phyloP scores from a whole-genome alignment of 2,329 filamentous ascomycete genomes.

The Alternaria postmessia region DNA sequence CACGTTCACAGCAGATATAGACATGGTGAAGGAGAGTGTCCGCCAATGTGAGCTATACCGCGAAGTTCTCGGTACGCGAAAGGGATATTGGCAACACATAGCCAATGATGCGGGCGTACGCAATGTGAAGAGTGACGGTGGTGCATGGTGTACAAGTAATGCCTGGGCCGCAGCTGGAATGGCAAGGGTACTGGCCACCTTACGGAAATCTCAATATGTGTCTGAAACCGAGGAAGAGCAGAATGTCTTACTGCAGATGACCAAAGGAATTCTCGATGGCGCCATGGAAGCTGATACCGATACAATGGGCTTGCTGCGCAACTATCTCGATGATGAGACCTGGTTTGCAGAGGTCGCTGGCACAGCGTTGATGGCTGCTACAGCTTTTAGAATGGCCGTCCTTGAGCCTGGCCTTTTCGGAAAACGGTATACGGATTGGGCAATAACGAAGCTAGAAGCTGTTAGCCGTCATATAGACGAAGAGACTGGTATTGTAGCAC shows the following conservation, averaged over 20 bases:
- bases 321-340: slow-evolving; percentile 56
- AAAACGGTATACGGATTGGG: slow-evolving; percentile 53
- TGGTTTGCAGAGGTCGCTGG: slow-evolving; percentile 61
- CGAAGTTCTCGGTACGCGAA: slow-evolving; percentile 46
- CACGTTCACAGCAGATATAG: slow-evolving; percentile 49
- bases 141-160: slow-evolving; percentile 59
- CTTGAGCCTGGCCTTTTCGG: slow-evolving; percentile 52
- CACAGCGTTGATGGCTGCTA: slow-evolving; percentile 56
- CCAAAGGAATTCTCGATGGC: slow-evolving; percentile 51
- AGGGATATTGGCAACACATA: slow-evolving; percentile 58
- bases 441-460: slow-evolving; percentile 50
- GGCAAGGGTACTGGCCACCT: slow-evolving; percentile 56
- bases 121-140: slow-evolving; percentile 38
- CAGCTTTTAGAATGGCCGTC: slow-evolving; percentile 57
- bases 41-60: slow-evolving; percentile 54
- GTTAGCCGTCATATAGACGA: slow-evolving; percentile 49
- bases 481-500: slow-evolving; percentile 49
- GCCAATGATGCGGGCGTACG: slow-evolving; percentile 36
- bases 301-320: slow-evolving; percentile 53
- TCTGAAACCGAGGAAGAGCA: slow-evolving; percentile 27
- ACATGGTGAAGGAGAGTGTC: slow-evolving; percentile 48
- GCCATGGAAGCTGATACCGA: slow-evolving; percentile 47
- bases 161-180: slow-evolving; percentile 60
- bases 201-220: slow-evolving; percentile 42
- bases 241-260: slow-evolving; percentile 39